Evolutionary conservation across 2,329 filamentous ascomycete genomes (phyloP).

Genomic region (Aspergillus awamori): DNA sequence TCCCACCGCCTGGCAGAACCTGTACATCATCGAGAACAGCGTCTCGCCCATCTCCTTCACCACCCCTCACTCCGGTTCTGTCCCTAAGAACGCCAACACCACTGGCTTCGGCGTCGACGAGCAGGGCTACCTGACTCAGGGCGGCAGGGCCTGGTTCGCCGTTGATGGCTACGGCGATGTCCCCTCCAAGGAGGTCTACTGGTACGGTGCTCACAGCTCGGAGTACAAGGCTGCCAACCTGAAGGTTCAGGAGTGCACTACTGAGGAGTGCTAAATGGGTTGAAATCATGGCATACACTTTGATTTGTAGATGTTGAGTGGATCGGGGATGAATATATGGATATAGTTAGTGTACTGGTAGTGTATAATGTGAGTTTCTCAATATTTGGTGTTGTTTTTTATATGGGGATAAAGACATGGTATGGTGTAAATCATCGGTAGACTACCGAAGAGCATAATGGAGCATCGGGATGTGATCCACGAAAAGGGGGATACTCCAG

Average conservation of each 20-base stretch:
- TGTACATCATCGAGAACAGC: slow-evolving; percentile 29
- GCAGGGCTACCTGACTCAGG: slow-evolving; percentile 31
- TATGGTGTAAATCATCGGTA: too few species aligned
- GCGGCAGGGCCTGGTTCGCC: slow-evolving; percentile 30
- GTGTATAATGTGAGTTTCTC: neutral
- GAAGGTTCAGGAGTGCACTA: slow-evolving; percentile 29
- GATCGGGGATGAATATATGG: neutral
- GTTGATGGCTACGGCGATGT: slow-evolving; percentile 28
- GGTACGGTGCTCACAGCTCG: slow-evolving; percentile 30
- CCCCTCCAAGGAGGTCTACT: slow-evolving; percentile 28
- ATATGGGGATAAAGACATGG: too few species aligned
- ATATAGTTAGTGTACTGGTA: neutral
- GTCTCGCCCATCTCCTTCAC: slow-evolving; percentile 29
- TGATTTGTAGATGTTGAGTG: neutral
- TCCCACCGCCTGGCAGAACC: slow-evolving; percentile 34
- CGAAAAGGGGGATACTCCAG: neutral
- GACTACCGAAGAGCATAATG: neutral
- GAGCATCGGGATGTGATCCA: neutral
- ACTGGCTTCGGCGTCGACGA: slow-evolving; percentile 30
- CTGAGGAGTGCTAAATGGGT: neutral
- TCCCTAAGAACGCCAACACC: slow-evolving; percentile 28
- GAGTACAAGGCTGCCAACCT: slow-evolving; percentile 24
- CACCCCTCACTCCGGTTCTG: slow-evolving; percentile 31
- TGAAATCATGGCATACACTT: neutral
- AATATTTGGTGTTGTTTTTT: too few species aligned